These are phyloP conservation scores for Chlorella vulgaris DNA, from an alignment of 139 green algal species.

Conservation along the genomic window DNA sequence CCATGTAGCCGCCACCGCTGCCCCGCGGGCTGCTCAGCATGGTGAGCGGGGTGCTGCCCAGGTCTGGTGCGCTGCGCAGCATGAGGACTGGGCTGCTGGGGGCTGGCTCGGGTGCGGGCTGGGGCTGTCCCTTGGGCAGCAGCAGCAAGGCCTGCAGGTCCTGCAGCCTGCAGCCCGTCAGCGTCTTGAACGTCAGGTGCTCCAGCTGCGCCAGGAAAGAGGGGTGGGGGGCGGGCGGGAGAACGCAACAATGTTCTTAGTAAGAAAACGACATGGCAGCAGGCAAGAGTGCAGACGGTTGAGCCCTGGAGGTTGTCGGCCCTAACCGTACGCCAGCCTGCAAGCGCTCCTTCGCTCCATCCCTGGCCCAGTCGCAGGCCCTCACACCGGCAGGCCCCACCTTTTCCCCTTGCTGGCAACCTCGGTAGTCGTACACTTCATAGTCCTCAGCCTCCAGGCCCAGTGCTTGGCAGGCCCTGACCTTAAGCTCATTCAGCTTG, in stretches of 20 bases:
- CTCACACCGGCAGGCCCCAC: neutral
- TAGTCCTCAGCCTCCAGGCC: constrained; percentile 45
- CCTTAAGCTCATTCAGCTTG: constrained; percentile 59
- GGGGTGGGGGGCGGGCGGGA: no score
- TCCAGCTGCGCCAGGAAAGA: neutral
- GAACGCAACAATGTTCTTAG: no score
- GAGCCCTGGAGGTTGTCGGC: no score
- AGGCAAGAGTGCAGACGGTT: no score
- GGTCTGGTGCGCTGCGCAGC: no score
- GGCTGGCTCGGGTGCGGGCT: neutral
- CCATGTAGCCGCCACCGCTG: neutral
- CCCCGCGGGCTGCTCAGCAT: constrained; percentile 9
- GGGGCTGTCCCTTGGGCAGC: neutral
- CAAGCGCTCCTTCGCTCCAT: no score
- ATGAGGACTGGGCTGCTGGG: neutral
- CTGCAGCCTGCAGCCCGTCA: constrained; percentile 4
- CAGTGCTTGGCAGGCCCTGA: constrained; percentile 47
- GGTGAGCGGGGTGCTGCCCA: no score
- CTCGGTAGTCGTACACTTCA: constrained; percentile 54
- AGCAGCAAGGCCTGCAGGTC: constrained; percentile 44
- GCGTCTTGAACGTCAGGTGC: constrained; percentile 10
- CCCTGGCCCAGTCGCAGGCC: no score
- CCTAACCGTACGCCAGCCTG: no score
- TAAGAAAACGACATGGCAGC: no score
- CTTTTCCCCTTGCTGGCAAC: neutral